phyloP scores from a whole-genome alignment of 805 yeast genomes.

The Yarrowia phangngaensis region DNA sequence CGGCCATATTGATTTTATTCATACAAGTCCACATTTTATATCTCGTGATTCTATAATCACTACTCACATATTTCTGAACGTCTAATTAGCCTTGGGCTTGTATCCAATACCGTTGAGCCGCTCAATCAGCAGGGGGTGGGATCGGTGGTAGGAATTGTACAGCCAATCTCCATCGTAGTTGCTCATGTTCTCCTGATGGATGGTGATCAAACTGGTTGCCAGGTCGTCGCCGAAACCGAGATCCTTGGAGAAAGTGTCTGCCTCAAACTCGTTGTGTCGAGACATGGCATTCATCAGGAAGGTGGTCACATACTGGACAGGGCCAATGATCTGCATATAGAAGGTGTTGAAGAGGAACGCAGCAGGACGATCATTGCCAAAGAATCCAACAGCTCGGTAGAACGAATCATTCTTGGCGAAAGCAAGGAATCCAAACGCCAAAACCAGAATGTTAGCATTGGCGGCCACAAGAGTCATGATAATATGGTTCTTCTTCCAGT shows the following conservation, averaged over 20 bases:
- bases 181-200: constrained; percentile 76
- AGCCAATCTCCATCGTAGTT: constrained; percentile 87
- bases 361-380: constrained; percentile 39
- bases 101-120: constrained; percentile 67
- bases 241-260: constrained; percentile 78
- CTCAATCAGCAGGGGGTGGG: constrained; percentile 90
- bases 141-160: constrained; percentile 80
- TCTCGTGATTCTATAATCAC: no score
- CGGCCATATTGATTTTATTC: no score
- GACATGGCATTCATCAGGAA: constrained; percentile 66
- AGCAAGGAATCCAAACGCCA: constrained; percentile 71
- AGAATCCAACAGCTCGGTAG: constrained; percentile 75
- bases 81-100: constrained; percentile 20
- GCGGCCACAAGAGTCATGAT: constrained; percentile 65
- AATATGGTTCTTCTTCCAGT: constrained; percentile 90
- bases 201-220: constrained; percentile 64
- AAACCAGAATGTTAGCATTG: constrained; percentile 59
- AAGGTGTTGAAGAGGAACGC: constrained; percentile 78
- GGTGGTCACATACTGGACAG: constrained; percentile 64
- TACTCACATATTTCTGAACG: not conserved
- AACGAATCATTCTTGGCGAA: constrained; percentile 77
- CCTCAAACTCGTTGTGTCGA: constrained; percentile 89
- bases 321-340: constrained; percentile 51
- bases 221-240: constrained; percentile 69
- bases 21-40: not conserved